Evolutionary conservation across 1,139 yeast genomes (phyloP), one percentile per base, ranked within the genome.

Genomic region (Protomyces pachydermus): DNA sequence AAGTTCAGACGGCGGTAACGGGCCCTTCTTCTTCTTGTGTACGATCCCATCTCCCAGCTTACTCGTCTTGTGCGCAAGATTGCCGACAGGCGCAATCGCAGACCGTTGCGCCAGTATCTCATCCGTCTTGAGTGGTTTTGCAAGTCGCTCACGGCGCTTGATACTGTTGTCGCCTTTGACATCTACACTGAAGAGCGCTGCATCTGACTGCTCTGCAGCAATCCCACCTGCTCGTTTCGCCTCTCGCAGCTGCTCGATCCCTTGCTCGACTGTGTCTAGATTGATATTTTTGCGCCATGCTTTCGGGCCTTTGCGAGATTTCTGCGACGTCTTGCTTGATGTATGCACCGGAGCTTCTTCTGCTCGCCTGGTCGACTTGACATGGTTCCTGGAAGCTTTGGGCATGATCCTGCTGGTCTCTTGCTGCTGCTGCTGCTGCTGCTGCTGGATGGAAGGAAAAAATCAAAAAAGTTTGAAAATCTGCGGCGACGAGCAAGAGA

Each of bases 221-320:
- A 55, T 37, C 2, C 65, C 65, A n/a, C 42, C 97, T 67, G 84
- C 81, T 45, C 82, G 80, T 65, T 87, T 83, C 67, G 84, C 82
- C 64, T 88, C 95, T 65, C 90, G 80, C 62, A 81, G 80, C 56
- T 82, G 84, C 69, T 87, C 95, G 57, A 93, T 78, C 6, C 86
- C 87, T 53, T 78, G 76, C 72, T 88, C 91, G 61, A 93, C 78
- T 67, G 90, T 97, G 28, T 84, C 84, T 34, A 93, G 78, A 73
- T 93, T 96, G 66, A 93, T 88, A 74, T 93, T 89, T 76, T 93
- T 93, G 75, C 97, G 86, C 98, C 98, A 93, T 5, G 98, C 88
- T 74, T 82, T 86, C 80, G 88, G 91, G 62, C 97, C 96, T 79
- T 93, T 93, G 72, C 98, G 82, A 5, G 97, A 88, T 6, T 86